phyloP scores from a whole-genome alignment of 176 grass and related monocot genomes.

The Musa troglodytarum region DNA sequence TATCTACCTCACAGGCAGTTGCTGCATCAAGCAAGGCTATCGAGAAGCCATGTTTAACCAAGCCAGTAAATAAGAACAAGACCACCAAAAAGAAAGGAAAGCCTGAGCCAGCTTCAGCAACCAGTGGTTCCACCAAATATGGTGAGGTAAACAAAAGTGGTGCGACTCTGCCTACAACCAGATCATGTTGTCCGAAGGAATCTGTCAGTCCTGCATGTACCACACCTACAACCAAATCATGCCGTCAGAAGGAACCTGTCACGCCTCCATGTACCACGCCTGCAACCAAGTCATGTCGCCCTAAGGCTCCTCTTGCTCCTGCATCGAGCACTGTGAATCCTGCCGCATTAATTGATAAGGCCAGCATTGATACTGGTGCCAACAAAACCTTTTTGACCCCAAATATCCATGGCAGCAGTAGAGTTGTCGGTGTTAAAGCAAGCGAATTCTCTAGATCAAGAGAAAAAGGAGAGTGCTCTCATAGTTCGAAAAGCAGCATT shows the following conservation, averaged over 20 bases:
- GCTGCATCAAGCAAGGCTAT: conserved; percentile 41
- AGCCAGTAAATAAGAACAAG: conserved; percentile 49
- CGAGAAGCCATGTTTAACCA: conserved; percentile 34
- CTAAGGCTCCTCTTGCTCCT: conserved; percentile 45
- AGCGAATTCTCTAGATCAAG: conserved; percentile 39
- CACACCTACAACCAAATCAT: conserved; percentile 36
- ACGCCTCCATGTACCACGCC: conserved; percentile 29
- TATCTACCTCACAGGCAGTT: conserved; percentile 29
- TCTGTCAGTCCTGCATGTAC: conserved; percentile 33
- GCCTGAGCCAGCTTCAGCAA: conserved; percentile 36
- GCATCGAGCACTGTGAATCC: conserved; percentile 33
- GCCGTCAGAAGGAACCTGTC: conserved; percentile 38
- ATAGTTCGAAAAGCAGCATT: conserved; percentile 80
- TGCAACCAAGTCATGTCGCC: conserved; percentile 39
- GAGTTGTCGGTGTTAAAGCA: conserved; percentile 7
- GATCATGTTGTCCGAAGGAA: conserved; percentile 45
- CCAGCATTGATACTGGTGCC: conserved; percentile 22
- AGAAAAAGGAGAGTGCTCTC: conserved; percentile 57
- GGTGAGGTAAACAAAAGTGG: conserved; percentile 6
- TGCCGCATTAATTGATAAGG: conserved; percentile 18
- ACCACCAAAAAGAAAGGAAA: conserved; percentile 48
- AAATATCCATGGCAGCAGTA: conserved; percentile 19
- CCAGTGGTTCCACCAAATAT: conserved; percentile 25
- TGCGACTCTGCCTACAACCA: conserved; percentile 26
- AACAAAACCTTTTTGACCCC: conserved; percentile 28